A percentile compares a stretch with the other conserved stretches of the same genome.
Evolutionary conservation across 148 eudicot species (phyloP).

Genomic region (Fagopyrum tataricum): DNA sequence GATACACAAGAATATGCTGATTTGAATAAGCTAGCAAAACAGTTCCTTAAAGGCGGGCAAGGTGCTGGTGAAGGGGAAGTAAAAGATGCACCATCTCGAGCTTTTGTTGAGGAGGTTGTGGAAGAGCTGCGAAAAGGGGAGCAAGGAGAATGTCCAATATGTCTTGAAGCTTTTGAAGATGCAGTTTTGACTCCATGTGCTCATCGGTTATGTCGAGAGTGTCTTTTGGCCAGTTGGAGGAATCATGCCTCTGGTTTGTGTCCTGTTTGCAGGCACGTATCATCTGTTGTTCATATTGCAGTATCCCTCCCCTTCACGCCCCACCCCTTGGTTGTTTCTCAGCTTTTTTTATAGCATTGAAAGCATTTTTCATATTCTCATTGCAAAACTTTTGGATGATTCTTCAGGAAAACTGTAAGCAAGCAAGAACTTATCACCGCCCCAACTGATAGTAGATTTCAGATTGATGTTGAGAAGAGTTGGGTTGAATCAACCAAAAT

Average conservation of each 20-base stretch:
- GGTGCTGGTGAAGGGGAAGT: conserved; percentile 48
- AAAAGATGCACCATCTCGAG: conserved; percentile 63
- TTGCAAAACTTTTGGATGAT: conserved; percentile 9
- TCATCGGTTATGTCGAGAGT: conserved; percentile 91
- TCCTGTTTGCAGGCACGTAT: conserved; percentile 91
- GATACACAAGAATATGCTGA: conserved; percentile 95
- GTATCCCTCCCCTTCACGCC: not conserved
- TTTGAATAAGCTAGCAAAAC: conserved; percentile 86
- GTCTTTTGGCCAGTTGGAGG: conserved; percentile 95
- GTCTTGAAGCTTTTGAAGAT: conserved; percentile 99
- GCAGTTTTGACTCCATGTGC: conserved; percentile 98
- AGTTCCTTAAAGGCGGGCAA: conserved; percentile 61
- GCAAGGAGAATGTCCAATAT: conserved; percentile 96
- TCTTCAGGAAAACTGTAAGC: conserved; percentile 55
- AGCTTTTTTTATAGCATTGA: not conserved
- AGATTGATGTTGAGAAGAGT: conserved; percentile 69
- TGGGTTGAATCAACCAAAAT: conserved; percentile 97
- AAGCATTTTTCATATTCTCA: not conserved
- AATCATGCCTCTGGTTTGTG: conserved; percentile 77
- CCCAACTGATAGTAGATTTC: conserved; percentile 87
- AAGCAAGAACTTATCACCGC: conserved; percentile 87
- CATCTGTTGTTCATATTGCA: not conserved
- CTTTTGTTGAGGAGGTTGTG: conserved; percentile 88
- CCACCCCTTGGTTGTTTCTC: not conserved
- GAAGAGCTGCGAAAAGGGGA: conserved; percentile 88